phyloP scores from a whole-genome alignment of 116 monocot genomes.

The Trichopus zeylanicus region DNA sequence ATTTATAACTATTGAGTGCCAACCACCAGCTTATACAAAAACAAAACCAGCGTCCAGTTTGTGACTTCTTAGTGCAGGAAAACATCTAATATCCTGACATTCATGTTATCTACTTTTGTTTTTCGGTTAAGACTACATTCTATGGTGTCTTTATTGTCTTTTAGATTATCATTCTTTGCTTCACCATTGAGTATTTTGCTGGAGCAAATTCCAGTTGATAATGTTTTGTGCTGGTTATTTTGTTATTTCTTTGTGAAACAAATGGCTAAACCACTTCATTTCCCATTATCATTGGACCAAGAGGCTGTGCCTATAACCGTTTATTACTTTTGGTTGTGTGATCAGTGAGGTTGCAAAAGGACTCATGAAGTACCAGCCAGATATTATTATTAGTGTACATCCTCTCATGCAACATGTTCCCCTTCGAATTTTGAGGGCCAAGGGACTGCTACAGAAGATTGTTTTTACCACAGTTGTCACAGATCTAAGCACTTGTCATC shows the following conservation, averaged over 20 bases:
- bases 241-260: background rate
- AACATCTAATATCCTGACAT: too few species aligned
- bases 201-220: too few species aligned
- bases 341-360: conserved; percentile 94
- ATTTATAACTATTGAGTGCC: too few species aligned
- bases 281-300: background rate
- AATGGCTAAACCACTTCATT: background rate
- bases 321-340: background rate
- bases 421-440: conserved; percentile 75
- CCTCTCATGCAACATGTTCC: conserved; percentile 99
- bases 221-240: background rate
- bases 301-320: background rate
- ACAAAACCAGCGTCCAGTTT: too few species aligned
- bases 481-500: conserved; percentile 97
- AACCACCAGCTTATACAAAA: too few species aligned
- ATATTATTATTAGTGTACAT: conserved; percentile 99
- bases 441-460: conserved; percentile 86
- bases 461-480: conserved; percentile 96
- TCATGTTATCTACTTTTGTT: too few species aligned
- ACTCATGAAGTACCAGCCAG: conserved; percentile 96
- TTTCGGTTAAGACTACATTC: too few species aligned
- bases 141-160: too few species aligned
- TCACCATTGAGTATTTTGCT: background rate
- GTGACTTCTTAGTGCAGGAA: too few species aligned
- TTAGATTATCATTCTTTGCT: background rate